These are phyloP conservation scores for Oemleria cerasiformis DNA, from an alignment of 306 rosid genomes.

Conservation along the genomic window DNA sequence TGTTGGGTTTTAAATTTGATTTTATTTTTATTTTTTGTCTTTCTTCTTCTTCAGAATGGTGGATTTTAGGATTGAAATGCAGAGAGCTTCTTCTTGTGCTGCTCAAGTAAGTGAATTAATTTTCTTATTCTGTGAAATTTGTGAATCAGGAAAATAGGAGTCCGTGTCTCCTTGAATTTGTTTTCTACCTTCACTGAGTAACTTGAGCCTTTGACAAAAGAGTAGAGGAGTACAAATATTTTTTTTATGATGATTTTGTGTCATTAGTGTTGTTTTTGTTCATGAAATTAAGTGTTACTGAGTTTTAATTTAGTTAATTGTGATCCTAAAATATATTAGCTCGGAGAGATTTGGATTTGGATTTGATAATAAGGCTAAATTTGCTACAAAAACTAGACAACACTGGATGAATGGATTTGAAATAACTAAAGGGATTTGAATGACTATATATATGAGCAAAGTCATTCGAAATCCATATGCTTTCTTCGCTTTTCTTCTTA, in stretches of 20 bases:
- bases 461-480: too few relatives aligned
- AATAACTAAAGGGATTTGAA: too few relatives aligned
- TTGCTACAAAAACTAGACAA: too few relatives aligned
- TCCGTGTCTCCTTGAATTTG: neutral
- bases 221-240: neutral
- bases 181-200: neutral
- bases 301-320: neutral
- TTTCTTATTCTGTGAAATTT: neutral
- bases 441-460: too few relatives aligned
- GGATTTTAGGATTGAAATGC: conserved; percentile 26
- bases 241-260: neutral
- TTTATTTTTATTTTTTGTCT: neutral
- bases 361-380: too few relatives aligned
- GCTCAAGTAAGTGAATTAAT: conserved; percentile 15
- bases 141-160: neutral
- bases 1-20: conserved; percentile 1
- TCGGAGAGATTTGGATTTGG: too few relatives aligned
- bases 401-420: too few relatives aligned
- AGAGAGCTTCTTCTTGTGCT: conserved; percentile 22
- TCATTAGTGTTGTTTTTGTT: neutral
- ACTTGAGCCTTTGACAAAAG: neutral
- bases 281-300: neutral
- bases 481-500: too few relatives aligned
- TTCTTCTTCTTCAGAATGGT: conserved; percentile 1
- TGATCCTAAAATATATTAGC: neutral